Conservation (phyloP, 140 eudicot genomes). For the Erigeron philadelphicus region DNA sequence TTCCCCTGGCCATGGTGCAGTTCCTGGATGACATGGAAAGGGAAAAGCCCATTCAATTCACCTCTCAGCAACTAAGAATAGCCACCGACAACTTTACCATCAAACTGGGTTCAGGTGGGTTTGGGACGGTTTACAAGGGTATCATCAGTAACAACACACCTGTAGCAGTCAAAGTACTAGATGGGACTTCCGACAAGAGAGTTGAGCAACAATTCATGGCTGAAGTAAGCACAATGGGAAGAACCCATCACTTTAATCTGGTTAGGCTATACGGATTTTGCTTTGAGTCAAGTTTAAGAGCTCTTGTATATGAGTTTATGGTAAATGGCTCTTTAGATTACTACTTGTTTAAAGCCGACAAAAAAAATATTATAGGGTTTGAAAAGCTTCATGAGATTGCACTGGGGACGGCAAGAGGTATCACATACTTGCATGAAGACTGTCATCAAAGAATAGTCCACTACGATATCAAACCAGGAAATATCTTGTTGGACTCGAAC, state of each 20-base stretch:
- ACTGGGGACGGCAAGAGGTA: no score
- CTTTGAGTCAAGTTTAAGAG: constrained; percentile 12
- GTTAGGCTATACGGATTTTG: constrained; percentile 32
- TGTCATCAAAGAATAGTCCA: constrained; percentile 29
- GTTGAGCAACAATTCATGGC: constrained; percentile 31
- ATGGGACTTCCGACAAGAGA: constrained; percentile 14
- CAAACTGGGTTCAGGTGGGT: constrained; percentile 31
- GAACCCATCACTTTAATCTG: constrained; percentile 31
- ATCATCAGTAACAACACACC: not conserved
- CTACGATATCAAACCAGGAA: constrained; percentile 40
- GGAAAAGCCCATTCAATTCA: not conserved
- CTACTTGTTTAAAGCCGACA: constrained; percentile 9
- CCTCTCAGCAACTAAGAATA: constrained; percentile 17
- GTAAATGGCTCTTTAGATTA: constrained; percentile 26
- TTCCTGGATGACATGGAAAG: constrained; percentile 31
- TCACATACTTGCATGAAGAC: constrained; percentile 29
- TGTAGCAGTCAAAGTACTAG: constrained; percentile 27
- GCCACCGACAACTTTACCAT: constrained; percentile 9
- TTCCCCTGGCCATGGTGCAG: constrained; percentile 23
- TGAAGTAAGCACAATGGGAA: constrained; percentile 32
- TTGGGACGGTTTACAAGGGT: constrained; percentile 34
- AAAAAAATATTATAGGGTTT: constrained; percentile 9
- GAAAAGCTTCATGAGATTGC: constrained; percentile 25
- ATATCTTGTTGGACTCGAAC: constrained; percentile 30
- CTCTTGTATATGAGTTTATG: constrained; percentile 35